A percentile compares a stretch with the other conserved stretches of the same genome.
These are phyloP conservation scores for Zygoascus meyerae DNA, from an alignment of 1,139 yeast species.

Conservation along the genomic window DNA sequence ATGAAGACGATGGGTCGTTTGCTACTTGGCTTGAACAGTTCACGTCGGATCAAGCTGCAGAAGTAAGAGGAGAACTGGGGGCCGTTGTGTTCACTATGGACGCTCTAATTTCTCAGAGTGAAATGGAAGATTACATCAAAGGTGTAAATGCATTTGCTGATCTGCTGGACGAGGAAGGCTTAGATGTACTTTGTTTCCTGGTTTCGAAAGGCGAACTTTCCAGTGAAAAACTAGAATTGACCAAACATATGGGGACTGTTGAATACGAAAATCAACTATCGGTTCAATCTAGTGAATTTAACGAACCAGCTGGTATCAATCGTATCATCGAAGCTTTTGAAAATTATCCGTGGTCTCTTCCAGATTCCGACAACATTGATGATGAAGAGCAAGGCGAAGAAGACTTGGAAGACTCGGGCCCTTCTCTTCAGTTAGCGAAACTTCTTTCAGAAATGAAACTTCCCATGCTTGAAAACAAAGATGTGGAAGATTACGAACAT, in stretches of 20 bases:
- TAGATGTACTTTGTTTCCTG: constrained; percentile 28
- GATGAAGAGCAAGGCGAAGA: constrained; percentile 13
- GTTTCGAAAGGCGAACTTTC: constrained; percentile 16
- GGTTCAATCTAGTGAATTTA: constrained; percentile 10
- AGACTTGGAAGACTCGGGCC: constrained; percentile 8
- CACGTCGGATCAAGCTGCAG: constrained; percentile 33
- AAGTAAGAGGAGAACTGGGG: constrained; percentile 38
- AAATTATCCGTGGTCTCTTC: constrained; percentile 22
- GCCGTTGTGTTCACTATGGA: constrained; percentile 37
- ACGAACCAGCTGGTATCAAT: constrained; percentile 20
- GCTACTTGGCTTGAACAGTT: constrained; percentile 37
- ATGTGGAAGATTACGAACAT: constrained; percentile 23
- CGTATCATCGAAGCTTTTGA: constrained; percentile 29
- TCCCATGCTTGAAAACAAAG: constrained; percentile 17
- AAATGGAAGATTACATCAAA: constrained; percentile 13
- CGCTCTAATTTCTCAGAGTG: not conserved
- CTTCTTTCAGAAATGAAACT: constrained; percentile 8
- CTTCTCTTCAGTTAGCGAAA: constrained; percentile 3
- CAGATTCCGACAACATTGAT: constrained; percentile 10
- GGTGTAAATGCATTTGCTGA: constrained; percentile 20
- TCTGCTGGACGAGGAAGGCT: constrained; percentile 23
- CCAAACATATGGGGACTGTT: constrained; percentile 26
- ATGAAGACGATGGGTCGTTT: constrained; percentile 5
- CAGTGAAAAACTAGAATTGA: constrained; percentile 15
- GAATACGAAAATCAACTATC: constrained; percentile 24